phyloP scores from a whole-genome alignment of 805 yeast species.

The Cephaloascus albidus region DNA sequence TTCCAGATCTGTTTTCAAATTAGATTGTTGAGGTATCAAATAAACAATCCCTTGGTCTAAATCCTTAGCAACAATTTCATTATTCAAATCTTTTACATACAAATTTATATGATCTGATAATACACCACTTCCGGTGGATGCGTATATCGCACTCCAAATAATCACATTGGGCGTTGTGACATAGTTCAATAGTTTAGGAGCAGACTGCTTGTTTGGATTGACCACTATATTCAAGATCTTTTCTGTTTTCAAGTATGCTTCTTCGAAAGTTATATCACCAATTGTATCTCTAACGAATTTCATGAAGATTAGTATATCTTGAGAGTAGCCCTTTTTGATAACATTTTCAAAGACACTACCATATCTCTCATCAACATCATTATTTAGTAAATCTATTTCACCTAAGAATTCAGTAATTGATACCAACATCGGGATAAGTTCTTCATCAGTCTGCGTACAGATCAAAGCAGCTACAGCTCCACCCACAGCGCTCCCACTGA shows the following conservation, averaged over 20 bases:
- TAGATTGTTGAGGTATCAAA: slow-evolving; percentile 6
- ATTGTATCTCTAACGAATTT: slow-evolving; percentile 68
- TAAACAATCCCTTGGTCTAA: neutral
- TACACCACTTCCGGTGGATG: slow-evolving; percentile 72
- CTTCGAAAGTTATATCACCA: slow-evolving; percentile 87
- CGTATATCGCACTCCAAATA: slow-evolving; percentile 83
- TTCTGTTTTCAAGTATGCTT: slow-evolving; percentile 74
- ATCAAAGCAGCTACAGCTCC: slow-evolving; percentile 85
- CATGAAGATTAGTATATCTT: slow-evolving; percentile 72
- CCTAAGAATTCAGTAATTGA: slow-evolving; percentile 18
- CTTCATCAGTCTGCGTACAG: slow-evolving; percentile 63
- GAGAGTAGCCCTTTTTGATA: slow-evolving; percentile 72
- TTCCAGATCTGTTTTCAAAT: slow-evolving; percentile 17
- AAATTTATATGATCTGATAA: slow-evolving; percentile 44
- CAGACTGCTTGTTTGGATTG: slow-evolving; percentile 64
- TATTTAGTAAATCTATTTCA: slow-evolving; percentile 37
- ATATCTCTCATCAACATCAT: slow-evolving; percentile 47
- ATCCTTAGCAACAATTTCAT: slow-evolving; percentile 36
- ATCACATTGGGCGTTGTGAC: slow-evolving; percentile 90
- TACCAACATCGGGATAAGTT: slow-evolving; percentile 39
- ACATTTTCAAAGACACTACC: slow-evolving; percentile 71
- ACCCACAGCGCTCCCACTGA: slow-evolving; percentile 91
- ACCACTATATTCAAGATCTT: slow-evolving; percentile 77
- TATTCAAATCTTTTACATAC: slow-evolving; percentile 54
- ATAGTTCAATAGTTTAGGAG: slow-evolving; percentile 74